Conservation (phyloP, 2,329 filamentous ascomycete species). For the Fusarium succisae region DNA sequence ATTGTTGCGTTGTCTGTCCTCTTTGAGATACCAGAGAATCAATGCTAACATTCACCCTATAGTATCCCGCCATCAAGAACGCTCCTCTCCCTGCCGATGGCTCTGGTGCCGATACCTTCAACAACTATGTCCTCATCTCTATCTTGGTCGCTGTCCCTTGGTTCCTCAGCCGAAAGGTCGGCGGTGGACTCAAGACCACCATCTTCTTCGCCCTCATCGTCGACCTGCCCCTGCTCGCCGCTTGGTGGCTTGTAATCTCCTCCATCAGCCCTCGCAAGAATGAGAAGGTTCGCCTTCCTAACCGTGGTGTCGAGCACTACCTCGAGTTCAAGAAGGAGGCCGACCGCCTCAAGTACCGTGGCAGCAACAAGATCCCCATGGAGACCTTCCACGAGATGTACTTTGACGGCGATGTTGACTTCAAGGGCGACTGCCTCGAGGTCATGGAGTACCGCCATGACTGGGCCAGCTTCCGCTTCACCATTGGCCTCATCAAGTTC, state of each 20-base stretch:
- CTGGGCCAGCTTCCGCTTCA: slow-evolving; percentile 96
- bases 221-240: slow-evolving; percentile 79
- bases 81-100: slow-evolving; percentile 91
- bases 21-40: background rate
- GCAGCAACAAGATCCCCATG: slow-evolving; percentile 84
- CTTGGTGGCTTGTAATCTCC: slow-evolving; percentile 85
- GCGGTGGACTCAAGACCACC: slow-evolving; percentile 86
- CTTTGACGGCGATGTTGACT: slow-evolving; percentile 92
- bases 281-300: slow-evolving; percentile 88
- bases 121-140: slow-evolving; percentile 78
- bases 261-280: slow-evolving; percentile 87
- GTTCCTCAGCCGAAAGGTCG: slow-evolving; percentile 86
- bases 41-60: background rate
- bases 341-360: slow-evolving; percentile 73
- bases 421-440: slow-evolving; percentile 93
- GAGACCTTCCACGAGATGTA: slow-evolving; percentile 98
- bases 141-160: slow-evolving; percentile 76
- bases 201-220: slow-evolving; percentile 88
- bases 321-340: slow-evolving; percentile 78
- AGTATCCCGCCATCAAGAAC: slow-evolving; percentile 83
- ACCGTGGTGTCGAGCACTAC: slow-evolving; percentile 90
- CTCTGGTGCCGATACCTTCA: slow-evolving; percentile 85
- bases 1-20: slow-evolving; percentile 34
- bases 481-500: slow-evolving; percentile 83
- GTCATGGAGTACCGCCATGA: slow-evolving; percentile 94